A percentile compares a stretch with the other conserved stretches of the same genome.
These are phyloP conservation scores for Tetrahymena elliotti DNA, from an alignment of 73 alveolate species.

Conservation along the genomic window DNA sequence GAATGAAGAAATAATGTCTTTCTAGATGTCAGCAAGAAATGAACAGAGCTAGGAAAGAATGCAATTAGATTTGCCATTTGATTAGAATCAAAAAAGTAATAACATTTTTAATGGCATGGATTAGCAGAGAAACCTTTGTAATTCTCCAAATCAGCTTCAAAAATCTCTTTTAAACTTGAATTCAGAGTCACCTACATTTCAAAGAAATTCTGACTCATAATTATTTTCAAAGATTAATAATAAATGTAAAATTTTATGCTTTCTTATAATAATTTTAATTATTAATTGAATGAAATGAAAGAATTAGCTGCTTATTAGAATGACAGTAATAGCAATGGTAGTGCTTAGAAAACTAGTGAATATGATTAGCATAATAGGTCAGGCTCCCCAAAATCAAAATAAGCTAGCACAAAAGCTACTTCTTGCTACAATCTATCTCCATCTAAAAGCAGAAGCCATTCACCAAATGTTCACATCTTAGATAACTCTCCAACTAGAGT, in stretches of 20 bases:
- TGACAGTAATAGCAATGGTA: background rate
- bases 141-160: background rate
- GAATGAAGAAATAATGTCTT: background rate
- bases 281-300: background rate
- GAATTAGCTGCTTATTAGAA: background rate
- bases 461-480: background rate
- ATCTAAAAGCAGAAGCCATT: background rate
- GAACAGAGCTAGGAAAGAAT: background rate
- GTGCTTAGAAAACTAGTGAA: background rate
- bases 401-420: background rate
- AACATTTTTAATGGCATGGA: background rate
- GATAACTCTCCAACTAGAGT: background rate
- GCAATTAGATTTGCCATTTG: background rate
- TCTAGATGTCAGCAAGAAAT: background rate
- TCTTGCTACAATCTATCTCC: background rate
- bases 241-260: background rate
- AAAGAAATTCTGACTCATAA: background rate
- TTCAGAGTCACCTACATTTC: background rate
- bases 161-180: background rate
- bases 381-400: background rate
- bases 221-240: background rate
- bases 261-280: background rate
- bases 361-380: background rate
- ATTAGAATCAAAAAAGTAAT: background rate
- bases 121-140: background rate